Evolutionary conservation across 2,329 filamentous ascomycete genomes (phyloP), one percentile per base, ranked within the genome.

Genomic region (Eutypa lata): DNA sequence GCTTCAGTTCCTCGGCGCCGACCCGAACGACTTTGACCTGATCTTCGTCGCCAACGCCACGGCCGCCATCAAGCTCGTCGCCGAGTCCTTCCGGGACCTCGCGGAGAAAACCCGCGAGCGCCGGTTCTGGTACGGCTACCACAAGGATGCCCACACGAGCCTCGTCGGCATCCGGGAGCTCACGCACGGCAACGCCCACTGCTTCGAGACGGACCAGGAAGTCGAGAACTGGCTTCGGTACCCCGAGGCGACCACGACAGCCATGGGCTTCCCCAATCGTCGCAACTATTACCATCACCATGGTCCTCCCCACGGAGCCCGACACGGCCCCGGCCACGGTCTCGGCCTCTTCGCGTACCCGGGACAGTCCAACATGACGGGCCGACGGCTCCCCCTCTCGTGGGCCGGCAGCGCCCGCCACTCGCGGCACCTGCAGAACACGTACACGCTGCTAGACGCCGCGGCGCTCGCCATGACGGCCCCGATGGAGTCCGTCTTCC

Each of bases 41-140:
- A 73, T 97, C 1, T 97, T 97, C 67, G 90, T 95, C 24, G 86
- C 91, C 35, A 97, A 97, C 70, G 89, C 93, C 19, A 97, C 93
- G 0, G 91, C 92, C 3, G 92, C 86, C 7, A 87, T 96, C 63
- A 97, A 97, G 71, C 73, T 97, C 19, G 67, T 69, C 14, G 77
- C 76, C 43, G 83, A 85, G 47, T 75, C 74, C 33, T 81, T 86
- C 59, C 72, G 76, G 26, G 80, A 82, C 58, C 70, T 81, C 24
- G 74, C 77, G 2, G 76, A 73, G 65, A 76, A 72, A 58, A 77
- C 70, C 11, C 68, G 71, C 49, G 65, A 73, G 42, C 64, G 71
- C 46, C 62, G 70, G 18, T 83, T 84, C 63, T 79, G 78, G 73
- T 86, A 83, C 62, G 79, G 78, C 16, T 84, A 84, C 57, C 83